Percentiles rank a stretch among this genome's conserved stretches.
phyloP scores from a whole-genome alignment of 176 grass and related monocot genomes.

The Alloteropsis semialata region DNA sequence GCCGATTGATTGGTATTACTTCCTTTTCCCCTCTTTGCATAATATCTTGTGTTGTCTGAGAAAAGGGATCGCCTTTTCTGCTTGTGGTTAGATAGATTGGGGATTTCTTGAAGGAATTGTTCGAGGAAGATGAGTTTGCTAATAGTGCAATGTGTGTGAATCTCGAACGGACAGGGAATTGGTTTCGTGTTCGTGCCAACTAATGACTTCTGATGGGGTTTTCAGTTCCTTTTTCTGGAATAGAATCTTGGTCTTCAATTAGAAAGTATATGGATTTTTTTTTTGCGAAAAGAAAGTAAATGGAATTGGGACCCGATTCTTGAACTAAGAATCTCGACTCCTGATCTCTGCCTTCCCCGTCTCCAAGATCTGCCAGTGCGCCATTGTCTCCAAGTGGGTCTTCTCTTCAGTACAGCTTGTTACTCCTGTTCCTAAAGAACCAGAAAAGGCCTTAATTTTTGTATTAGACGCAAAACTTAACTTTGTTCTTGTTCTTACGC shows the following conservation, averaged over 20 bases:
- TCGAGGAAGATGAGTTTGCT: not conserved
- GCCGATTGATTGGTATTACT: not conserved
- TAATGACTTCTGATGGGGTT: conserved; percentile 31
- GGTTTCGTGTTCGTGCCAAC: not conserved
- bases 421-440: conserved; percentile 20
- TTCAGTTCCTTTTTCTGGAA: conserved; percentile 22
- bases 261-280: too few relatives aligned
- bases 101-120: not conserved
- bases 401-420: conserved; percentile 29
- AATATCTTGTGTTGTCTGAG: not conserved
- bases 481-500: conserved; percentile 24
- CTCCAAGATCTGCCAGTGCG: conserved; percentile 26
- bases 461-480: conserved; percentile 18
- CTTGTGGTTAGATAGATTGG: not conserved
- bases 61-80: not conserved
- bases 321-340: conserved; percentile 33
- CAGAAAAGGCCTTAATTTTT: not conserved
- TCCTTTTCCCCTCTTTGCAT: not conserved
- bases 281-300: too few relatives aligned
- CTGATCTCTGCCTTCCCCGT: conserved; percentile 34
- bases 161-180: conserved; percentile 32
- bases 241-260: conserved; percentile 39
- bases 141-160: conserved; percentile 26
- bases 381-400: conserved; percentile 15
- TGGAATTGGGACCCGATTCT: conserved; percentile 45